These are phyloP conservation scores for Escallonia rubra DNA, from an alignment of 129 eudicot species.

Conservation along the genomic window DNA sequence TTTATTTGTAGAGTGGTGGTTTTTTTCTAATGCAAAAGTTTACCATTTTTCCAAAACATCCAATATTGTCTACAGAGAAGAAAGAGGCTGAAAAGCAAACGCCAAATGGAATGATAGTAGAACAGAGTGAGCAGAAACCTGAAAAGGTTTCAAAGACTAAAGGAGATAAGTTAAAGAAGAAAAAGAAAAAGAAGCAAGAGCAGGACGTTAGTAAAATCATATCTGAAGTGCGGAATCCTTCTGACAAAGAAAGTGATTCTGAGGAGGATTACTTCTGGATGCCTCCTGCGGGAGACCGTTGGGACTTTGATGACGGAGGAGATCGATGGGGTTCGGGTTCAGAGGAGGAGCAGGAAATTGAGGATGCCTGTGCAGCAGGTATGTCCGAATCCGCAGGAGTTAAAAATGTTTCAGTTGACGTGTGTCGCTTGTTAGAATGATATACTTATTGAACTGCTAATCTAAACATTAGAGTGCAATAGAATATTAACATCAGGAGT, in stretches of 20 bases:
- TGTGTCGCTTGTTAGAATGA: background rate
- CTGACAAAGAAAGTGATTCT: slow-evolving; percentile 38
- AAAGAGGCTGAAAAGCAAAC: slow-evolving; percentile 61
- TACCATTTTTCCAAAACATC: slow-evolving; percentile 5
- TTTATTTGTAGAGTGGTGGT: background rate
- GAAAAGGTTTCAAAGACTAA: slow-evolving; percentile 27
- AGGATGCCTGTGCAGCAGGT: slow-evolving; percentile 51
- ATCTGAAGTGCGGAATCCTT: slow-evolving; percentile 56
- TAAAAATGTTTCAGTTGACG: background rate
- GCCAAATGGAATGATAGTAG: slow-evolving; percentile 31
- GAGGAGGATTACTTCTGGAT: slow-evolving; percentile 81
- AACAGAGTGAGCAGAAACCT: slow-evolving; percentile 23
- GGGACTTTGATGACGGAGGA: slow-evolving; percentile 93
- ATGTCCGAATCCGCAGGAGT: slow-evolving; percentile 3
- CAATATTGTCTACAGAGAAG: slow-evolving; percentile 45
- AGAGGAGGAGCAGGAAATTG: slow-evolving; percentile 55
- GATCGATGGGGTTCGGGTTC: slow-evolving; percentile 78
- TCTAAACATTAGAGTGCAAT: no score
- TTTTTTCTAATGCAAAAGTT: background rate
- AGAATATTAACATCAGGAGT: no score
- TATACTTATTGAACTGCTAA: background rate
- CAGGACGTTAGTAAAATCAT: slow-evolving; percentile 36
- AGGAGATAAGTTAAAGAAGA: slow-evolving; percentile 33
- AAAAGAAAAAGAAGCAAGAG: slow-evolving; percentile 35
- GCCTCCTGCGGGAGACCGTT: slow-evolving; percentile 90